These are phyloP conservation scores for Pycnococcus provasolii DNA, from an alignment of 139 green algal species.

Conservation along the genomic window DNA sequence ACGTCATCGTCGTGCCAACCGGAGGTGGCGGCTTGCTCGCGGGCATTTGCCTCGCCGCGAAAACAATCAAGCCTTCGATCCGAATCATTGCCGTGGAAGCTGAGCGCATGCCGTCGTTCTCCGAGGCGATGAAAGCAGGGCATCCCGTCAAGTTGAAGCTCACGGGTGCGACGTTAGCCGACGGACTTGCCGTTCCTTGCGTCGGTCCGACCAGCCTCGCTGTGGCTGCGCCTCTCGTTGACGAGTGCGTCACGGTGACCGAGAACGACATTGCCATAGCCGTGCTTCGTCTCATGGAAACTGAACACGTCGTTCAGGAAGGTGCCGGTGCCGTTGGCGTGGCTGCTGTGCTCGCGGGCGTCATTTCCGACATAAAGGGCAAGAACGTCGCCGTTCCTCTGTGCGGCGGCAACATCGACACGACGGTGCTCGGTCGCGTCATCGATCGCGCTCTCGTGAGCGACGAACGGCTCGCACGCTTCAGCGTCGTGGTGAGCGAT, in stretches of 20 bases:
- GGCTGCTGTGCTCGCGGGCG: slow-evolving; percentile 15
- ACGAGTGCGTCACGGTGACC: slow-evolving; percentile 23
- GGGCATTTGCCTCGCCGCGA: slow-evolving; percentile 20
- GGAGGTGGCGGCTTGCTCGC: slow-evolving; percentile 29
- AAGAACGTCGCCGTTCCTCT: slow-evolving; percentile 26
- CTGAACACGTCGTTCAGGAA: slow-evolving; percentile 25
- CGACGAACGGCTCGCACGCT: slow-evolving; percentile 23
- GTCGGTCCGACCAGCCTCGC: slow-evolving; percentile 20
- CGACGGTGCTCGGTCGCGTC: slow-evolving; percentile 16
- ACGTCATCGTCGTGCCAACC: slow-evolving; percentile 28
- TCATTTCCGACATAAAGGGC: slow-evolving; percentile 21
- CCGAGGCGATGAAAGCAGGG: slow-evolving; percentile 18
- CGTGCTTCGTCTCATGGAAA: slow-evolving; percentile 21
- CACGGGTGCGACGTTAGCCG: slow-evolving; percentile 19
- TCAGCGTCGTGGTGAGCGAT: slow-evolving; percentile 21
- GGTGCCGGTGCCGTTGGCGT: slow-evolving; percentile 23
- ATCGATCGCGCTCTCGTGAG: slow-evolving; percentile 25
- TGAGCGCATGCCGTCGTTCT: slow-evolving; percentile 17
- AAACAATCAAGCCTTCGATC: slow-evolving; percentile 22
- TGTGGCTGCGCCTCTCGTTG: slow-evolving; percentile 8
- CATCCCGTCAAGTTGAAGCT: slow-evolving; percentile 5
- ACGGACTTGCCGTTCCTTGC: slow-evolving; percentile 28
- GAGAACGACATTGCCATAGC: slow-evolving; percentile 15
- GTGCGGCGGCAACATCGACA: slow-evolving; percentile 35
- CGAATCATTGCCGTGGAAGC: slow-evolving; percentile 31